Percentiles rank a stretch among this genome's conserved stretches.
These are phyloP conservation scores for Cladophialophora immunda DNA, from an alignment of 2,329 filamentous ascomycete genomes.

Conservation along the genomic window DNA sequence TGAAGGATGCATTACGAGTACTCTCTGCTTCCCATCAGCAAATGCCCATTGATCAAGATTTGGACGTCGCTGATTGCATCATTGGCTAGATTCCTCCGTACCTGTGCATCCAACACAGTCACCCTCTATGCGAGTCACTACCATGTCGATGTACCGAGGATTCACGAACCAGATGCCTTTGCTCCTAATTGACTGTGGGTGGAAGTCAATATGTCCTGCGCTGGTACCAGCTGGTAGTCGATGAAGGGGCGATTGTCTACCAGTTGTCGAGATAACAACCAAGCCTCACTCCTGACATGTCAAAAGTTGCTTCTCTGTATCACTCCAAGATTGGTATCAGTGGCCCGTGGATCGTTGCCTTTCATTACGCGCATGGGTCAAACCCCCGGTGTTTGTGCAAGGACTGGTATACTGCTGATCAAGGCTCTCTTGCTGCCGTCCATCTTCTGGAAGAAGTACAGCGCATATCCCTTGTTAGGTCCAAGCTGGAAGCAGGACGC, in stretches of 20 bases:
- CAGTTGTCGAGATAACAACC: background rate
- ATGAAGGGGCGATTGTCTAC: background rate
- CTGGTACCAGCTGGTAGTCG: too few species aligned
- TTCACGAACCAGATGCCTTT: too few species aligned
- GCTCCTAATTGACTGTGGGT: too few species aligned
- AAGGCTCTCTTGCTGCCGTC: conserved; percentile 46
- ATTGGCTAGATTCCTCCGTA: background rate
- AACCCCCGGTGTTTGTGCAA: conserved; percentile 8
- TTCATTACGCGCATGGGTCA: conserved; percentile 22
- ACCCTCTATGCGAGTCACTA: conserved; percentile 14
- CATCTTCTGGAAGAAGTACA: conserved; percentile 44
- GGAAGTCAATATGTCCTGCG: too few species aligned
- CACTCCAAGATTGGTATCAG: conserved; percentile 18
- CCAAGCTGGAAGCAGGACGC: too few species aligned
- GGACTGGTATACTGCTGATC: conserved; percentile 36
- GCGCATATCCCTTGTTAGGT: conserved; percentile 22
- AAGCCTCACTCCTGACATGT: background rate
- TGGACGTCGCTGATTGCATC: background rate
- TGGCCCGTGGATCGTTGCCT: conserved; percentile 42
- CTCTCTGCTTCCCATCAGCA: background rate
- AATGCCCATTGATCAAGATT: background rate
- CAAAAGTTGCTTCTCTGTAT: background rate
- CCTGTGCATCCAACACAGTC: background rate
- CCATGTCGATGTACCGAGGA: background rate
- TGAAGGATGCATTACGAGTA: background rate